A percentile compares a stretch with the other conserved stretches of the same genome.
Conservation (phyloP, 2,329 filamentous ascomycete species). For the Tolypocladium amazonense region DNA sequence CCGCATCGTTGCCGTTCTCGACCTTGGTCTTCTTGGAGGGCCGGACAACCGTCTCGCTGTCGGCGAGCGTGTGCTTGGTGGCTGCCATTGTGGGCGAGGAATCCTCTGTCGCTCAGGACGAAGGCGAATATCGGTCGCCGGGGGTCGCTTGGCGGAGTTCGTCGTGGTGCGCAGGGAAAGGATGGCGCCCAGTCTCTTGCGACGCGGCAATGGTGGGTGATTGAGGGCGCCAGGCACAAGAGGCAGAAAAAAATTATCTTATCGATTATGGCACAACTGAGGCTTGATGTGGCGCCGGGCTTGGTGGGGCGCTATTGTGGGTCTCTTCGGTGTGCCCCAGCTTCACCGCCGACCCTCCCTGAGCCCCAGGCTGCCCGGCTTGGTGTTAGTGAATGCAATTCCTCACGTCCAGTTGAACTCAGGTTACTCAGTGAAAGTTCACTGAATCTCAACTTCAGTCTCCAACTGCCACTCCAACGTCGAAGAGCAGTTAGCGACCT, state of each 20-base stretch:
- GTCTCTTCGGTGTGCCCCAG: not conserved
- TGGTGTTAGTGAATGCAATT: no score
- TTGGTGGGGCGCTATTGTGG: not conserved
- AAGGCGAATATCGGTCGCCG: not conserved
- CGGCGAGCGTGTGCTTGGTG: conserved; percentile 26
- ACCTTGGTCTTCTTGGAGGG: conserved; percentile 31
- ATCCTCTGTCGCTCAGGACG: not conserved
- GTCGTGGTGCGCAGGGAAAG: not conserved
- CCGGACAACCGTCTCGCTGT: conserved; percentile 20
- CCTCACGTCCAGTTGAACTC: no score
- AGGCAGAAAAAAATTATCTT: conserved; percentile 16
- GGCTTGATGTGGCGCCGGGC: not conserved
- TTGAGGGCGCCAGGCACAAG: not conserved
- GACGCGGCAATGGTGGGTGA: not conserved
- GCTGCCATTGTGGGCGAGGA: conserved; percentile 21
- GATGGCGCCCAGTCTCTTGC: not conserved
- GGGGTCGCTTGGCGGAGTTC: not conserved
- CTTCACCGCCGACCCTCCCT: not conserved
- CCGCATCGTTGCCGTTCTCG: conserved; percentile 13
- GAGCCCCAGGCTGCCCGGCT: no score
- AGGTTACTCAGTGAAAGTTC: no score
- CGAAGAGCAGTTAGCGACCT: no score
- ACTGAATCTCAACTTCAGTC: no score
- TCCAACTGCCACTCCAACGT: no score
- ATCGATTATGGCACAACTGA: conserved; percentile 18